Conservation (phyloP, 1,139 yeast species). For the Blastobotrys proliferans region DNA sequence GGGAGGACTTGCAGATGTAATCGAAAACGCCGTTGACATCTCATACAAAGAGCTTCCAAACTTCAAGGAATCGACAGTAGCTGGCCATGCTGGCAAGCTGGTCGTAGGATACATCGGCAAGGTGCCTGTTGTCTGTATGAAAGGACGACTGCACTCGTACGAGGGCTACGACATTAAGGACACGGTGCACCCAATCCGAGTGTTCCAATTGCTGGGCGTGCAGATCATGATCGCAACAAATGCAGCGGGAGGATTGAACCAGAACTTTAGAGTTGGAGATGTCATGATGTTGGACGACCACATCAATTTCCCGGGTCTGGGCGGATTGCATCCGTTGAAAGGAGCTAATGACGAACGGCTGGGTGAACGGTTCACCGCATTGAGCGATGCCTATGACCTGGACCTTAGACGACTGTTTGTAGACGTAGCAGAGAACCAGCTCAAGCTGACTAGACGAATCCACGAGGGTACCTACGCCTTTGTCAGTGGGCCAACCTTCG, state of each 20-base stretch:
- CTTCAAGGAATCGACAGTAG: slow-evolving; percentile 69
- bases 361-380: slow-evolving; percentile 85
- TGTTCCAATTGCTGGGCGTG: slow-evolving; percentile 61
- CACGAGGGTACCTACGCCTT: slow-evolving; percentile 86
- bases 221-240: slow-evolving; percentile 69
- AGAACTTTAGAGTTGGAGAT: slow-evolving; percentile 71
- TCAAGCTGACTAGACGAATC: slow-evolving; percentile 54
- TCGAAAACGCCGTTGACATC: slow-evolving; percentile 47
- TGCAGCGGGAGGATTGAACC: slow-evolving; percentile 89
- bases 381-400: slow-evolving; percentile 85
- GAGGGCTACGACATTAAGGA: slow-evolving; percentile 83
- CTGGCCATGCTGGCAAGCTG: slow-evolving; percentile 84
- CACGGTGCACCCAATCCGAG: slow-evolving; percentile 82
- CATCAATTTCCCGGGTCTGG: slow-evolving; percentile 82
- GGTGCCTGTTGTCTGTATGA: slow-evolving; percentile 88
- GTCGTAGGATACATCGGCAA: slow-evolving; percentile 75
- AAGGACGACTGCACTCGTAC: slow-evolving; percentile 85
- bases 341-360: slow-evolving; percentile 78
- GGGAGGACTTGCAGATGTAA: slow-evolving; percentile 76
- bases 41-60: slow-evolving; percentile 74
- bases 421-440: slow-evolving; percentile 46
- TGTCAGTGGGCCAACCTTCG: slow-evolving; percentile 93
- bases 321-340: slow-evolving; percentile 81
- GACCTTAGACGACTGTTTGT: slow-evolving; percentile 51
- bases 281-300: slow-evolving; percentile 88